A percentile compares a stretch with the other conserved stretches of the same genome.
Evolutionary conservation across 768 basidiomycete genomes (phyloP).

Genomic region (Coprinellus aureogranulatus): DNA sequence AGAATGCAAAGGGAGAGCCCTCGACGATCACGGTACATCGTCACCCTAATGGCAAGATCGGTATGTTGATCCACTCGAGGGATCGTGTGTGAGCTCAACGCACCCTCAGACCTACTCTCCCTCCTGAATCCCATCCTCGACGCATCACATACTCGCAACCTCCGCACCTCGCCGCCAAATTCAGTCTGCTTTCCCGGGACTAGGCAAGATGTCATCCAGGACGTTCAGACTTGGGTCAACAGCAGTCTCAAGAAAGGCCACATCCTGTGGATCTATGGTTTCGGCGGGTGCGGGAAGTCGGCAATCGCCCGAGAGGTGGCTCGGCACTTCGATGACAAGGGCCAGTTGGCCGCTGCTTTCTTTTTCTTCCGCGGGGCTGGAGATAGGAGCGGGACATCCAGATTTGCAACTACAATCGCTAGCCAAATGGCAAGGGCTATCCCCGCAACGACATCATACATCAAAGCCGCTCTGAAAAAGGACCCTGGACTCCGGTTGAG

Average conservation of each 20-base stretch:
- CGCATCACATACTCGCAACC: neutral
- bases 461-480: neutral
- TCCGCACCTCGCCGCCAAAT: neutral
- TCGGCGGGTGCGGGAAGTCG: constrained; percentile 20
- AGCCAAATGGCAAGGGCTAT: constrained; percentile 11
- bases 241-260: neutral
- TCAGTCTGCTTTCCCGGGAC: neutral
- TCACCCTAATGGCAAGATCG: too few relatives aligned
- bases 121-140: neutral
- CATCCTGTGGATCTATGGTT: constrained; percentile 17
- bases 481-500: neutral
- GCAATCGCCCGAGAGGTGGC: constrained; percentile 15
- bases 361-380: too few relatives aligned
- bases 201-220: neutral
- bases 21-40: too few relatives aligned
- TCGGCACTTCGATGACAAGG: neutral
- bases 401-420: constrained; percentile 12
- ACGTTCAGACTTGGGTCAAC: neutral
- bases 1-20: too few relatives aligned
- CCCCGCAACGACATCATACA: neutral
- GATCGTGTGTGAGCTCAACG: too few relatives aligned
- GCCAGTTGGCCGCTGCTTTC: constrained; percentile 9
- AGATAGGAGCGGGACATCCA: neutral
- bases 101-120: too few relatives aligned
- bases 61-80: too few relatives aligned